Percentiles rank a stretch among this genome's conserved stretches.
These are phyloP conservation scores for Phytophthora boehmeriae DNA, from an alignment of 352 stramenopile species.

Conservation along the genomic window DNA sequence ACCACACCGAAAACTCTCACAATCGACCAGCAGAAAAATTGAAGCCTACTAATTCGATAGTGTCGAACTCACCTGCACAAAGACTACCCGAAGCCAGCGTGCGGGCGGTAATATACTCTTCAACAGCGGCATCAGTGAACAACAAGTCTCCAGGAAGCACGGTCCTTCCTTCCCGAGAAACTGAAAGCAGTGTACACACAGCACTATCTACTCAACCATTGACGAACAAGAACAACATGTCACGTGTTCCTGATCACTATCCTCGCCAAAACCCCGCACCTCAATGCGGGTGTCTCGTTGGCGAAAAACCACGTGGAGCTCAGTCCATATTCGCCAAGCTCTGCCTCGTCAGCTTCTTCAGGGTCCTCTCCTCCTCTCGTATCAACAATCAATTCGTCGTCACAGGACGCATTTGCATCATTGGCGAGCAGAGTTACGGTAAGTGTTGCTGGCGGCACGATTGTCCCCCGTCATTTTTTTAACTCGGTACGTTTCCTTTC, in stretches of 20 bases:
- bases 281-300: slow-evolving; percentile 25
- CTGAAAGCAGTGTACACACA: slow-evolving; percentile 14
- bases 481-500: slow-evolving; percentile 5
- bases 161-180: slow-evolving; percentile 21
- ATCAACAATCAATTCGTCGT: slow-evolving; percentile 30
- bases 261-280: slow-evolving; percentile 56
- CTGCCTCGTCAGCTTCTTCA: slow-evolving; percentile 62
- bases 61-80: slow-evolving; percentile 7
- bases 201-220: not conserved
- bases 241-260: slow-evolving; percentile 31
- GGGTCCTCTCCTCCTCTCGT: slow-evolving; percentile 53
- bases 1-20: slow-evolving; percentile 1
- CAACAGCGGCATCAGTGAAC: slow-evolving; percentile 1
- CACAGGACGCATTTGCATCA: slow-evolving; percentile 53
- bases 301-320: slow-evolving; percentile 35
- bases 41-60: not conserved
- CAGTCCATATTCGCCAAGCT: slow-evolving; percentile 52
- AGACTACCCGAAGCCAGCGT: slow-evolving; percentile 1
- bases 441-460: slow-evolving; percentile 6
- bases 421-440: slow-evolving; percentile 69
- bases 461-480: not conserved
- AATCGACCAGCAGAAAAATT: slow-evolving; percentile 9
- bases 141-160: slow-evolving; percentile 3
- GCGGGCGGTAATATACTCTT: not conserved
- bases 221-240: slow-evolving; percentile 5